Evolutionary conservation across 139 green algal genomes (phyloP).

Genomic region (Chlorella sp.): DNA sequence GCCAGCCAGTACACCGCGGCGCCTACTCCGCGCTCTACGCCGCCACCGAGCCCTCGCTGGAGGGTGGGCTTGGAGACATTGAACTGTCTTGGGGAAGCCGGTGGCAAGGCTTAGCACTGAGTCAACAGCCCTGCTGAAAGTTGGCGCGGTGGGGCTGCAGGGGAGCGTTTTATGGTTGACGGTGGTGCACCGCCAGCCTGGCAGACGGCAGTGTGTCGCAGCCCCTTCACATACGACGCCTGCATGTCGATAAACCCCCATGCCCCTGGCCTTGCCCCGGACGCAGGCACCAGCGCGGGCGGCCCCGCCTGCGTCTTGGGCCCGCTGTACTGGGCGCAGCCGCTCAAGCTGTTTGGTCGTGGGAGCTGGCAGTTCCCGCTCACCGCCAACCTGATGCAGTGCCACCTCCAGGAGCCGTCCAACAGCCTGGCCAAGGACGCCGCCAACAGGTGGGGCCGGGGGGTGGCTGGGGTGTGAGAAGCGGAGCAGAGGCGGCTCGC

Average conservation of each 20-base stretch:
- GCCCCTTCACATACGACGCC: too few relatives aligned
- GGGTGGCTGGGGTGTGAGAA: neutral
- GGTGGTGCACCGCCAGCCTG: neutral
- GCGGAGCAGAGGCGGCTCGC: too few relatives aligned
- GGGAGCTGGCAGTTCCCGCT: neutral
- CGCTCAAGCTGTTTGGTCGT: neutral
- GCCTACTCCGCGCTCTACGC: conserved; percentile 12
- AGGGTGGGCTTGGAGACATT: neutral
- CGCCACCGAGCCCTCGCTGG: conserved; percentile 18
- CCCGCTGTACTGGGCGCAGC: conserved; percentile 1
- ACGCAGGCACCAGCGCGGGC: neutral
- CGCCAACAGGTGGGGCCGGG: neutral
- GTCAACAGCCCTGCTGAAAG: neutral
- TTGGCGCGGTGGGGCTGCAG: neutral
- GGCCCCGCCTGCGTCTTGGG: neutral
- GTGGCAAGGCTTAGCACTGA: too few relatives aligned
- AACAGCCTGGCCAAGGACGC: neutral
- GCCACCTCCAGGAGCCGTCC: neutral
- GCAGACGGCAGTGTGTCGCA: neutral
- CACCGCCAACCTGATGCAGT: conserved; percentile 1
- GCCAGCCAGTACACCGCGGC: neutral
- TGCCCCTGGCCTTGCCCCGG: neutral
- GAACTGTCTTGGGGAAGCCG: neutral
- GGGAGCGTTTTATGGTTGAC: neutral
- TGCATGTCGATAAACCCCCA: too few relatives aligned